A percentile compares a stretch with the other conserved stretches of the same genome.
These are phyloP conservation scores for Mimosa bimucronata DNA, from an alignment of 306 rosid species.

Conservation along the genomic window DNA sequence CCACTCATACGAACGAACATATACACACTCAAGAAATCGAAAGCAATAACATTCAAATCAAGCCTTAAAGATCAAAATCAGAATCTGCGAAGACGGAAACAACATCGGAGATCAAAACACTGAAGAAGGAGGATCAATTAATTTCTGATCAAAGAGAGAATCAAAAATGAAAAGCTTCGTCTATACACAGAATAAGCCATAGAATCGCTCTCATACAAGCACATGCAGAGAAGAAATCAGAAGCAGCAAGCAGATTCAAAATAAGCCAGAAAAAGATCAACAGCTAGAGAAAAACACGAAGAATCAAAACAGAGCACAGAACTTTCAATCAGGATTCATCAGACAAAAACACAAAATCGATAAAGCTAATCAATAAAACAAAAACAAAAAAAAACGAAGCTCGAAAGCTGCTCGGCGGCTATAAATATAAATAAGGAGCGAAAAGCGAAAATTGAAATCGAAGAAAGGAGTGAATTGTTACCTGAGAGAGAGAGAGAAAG, in stretches of 20 bases:
- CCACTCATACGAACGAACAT: neutral
- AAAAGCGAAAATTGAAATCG: neutral
- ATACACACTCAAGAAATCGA: neutral
- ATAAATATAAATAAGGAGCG: neutral
- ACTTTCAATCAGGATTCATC: conserved; percentile 5
- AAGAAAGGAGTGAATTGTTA: conserved; percentile 33
- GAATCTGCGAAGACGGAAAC: neutral
- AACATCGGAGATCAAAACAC: conserved; percentile 7
- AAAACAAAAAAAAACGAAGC: neutral
- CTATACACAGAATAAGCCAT: conserved; percentile 1
- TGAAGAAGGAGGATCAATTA: neutral
- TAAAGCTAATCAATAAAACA: neutral
- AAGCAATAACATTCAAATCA: neutral
- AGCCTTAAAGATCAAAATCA: neutral
- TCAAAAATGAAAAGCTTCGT: neutral
- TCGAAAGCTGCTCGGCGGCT: conserved; percentile 7
- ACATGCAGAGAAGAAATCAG: neutral
- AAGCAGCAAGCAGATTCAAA: neutral
- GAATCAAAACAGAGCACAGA: conserved; percentile 26
- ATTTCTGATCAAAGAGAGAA: conserved; percentile 18
- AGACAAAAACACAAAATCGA: neutral
- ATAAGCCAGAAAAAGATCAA: conserved; percentile 23
- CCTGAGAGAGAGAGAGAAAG: conserved; percentile 46
- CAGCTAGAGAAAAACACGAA: neutral
- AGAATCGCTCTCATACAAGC: neutral